Evolutionary conservation across 352 stramenopile genomes (phyloP).

Genomic region (Phytophthora agathidicida): DNA sequence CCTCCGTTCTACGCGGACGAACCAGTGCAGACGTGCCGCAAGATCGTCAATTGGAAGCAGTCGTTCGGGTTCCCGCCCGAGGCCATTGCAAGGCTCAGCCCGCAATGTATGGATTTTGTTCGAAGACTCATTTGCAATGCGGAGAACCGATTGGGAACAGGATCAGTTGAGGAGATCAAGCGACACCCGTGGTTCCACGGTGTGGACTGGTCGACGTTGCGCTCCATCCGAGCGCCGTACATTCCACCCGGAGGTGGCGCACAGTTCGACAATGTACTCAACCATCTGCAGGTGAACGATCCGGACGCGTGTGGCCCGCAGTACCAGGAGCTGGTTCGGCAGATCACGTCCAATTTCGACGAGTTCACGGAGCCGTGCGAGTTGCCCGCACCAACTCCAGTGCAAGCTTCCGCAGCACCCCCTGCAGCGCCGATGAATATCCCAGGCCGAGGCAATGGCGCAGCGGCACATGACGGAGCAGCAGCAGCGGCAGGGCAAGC

Average conservation of each 20-base stretch:
- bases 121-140: conserved; percentile 94
- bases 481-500: conserved; percentile 8
- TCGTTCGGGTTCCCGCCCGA: conserved; percentile 85
- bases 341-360: conserved; percentile 97
- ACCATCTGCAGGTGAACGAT: conserved; percentile 88
- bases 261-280: conserved; percentile 92
- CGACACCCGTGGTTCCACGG: conserved; percentile 96
- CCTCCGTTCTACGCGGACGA: conserved; percentile 99
- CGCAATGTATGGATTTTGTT: conserved; percentile 93
- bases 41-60: conserved; percentile 91
- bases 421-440: conserved; percentile 17
- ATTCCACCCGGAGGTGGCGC: conserved; percentile 81
- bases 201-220: conserved; percentile 93
- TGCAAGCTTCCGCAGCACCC: conserved; percentile 24
- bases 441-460: conserved; percentile 4
- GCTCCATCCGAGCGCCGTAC: conserved; percentile 88
- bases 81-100: conserved; percentile 58
- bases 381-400: conserved; percentile 33
- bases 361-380: conserved; percentile 93
- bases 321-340: conserved; percentile 91
- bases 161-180: conserved; percentile 96
- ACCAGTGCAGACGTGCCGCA: conserved; percentile 97
- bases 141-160: conserved; percentile 92
- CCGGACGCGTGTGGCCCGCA: conserved; percentile 51
- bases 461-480: not conserved